Conservation (phyloP, 1,284 basidiomycete genomes). For the Peniophora sp. region DNA sequence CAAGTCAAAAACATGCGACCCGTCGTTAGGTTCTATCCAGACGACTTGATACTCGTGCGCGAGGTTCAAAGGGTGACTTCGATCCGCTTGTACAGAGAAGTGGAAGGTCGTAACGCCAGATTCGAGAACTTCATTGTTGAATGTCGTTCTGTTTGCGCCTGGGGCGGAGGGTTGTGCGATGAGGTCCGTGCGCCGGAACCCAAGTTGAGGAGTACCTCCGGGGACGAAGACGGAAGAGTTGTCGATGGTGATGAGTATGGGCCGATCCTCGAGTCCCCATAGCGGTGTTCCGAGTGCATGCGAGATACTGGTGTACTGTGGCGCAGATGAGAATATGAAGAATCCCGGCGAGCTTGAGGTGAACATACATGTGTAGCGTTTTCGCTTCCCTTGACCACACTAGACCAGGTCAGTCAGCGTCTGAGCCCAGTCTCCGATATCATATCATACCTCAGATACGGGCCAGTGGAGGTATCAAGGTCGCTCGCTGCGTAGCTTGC, state of each 20-base stretch:
- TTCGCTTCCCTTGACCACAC: constrained; percentile 43
- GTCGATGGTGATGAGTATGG: constrained; percentile 43
- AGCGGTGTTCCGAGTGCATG: constrained; percentile 39
- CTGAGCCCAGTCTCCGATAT: no score
- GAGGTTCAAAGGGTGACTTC: constrained; percentile 36
- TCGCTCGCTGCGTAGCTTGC: constrained; percentile 31
- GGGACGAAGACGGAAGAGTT: constrained; percentile 53
- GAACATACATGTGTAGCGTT: constrained; percentile 39
- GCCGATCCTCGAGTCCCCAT: constrained; percentile 42
- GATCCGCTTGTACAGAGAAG: constrained; percentile 43
- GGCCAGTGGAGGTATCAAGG: constrained; percentile 37
- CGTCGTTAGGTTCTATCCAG: constrained; percentile 53
- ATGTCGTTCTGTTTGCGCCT: constrained; percentile 28
- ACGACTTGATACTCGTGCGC: constrained; percentile 56
- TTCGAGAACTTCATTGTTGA: constrained; percentile 33
- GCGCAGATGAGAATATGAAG: not conserved
- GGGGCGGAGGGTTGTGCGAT: constrained; percentile 33
- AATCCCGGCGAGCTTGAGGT: not conserved
- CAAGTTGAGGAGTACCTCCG: constrained; percentile 39
- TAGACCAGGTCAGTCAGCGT: no score
- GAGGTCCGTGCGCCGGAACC: constrained; percentile 52
- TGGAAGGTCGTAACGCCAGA: constrained; percentile 42
- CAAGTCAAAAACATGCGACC: constrained; percentile 48
- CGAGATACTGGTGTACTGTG: constrained; percentile 40
- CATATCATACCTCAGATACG: constrained; percentile 45